A percentile compares a stretch with the other conserved stretches of the same genome.
phyloP scores from a whole-genome alignment of 371 early-diverging fungal species.

The Entomophthora muscae region DNA sequence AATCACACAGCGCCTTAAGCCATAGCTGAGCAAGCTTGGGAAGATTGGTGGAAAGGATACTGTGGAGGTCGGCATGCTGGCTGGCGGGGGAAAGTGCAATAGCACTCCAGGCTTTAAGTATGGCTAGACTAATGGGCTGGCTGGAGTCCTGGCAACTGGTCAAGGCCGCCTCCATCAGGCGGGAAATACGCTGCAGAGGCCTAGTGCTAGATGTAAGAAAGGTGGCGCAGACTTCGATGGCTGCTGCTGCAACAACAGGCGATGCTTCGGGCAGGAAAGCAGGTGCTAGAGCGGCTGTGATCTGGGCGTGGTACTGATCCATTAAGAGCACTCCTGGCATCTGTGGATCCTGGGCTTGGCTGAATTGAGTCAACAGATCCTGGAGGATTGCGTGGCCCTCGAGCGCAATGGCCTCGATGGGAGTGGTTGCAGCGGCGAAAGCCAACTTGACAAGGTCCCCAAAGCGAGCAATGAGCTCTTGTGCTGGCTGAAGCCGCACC shows the following conservation, averaged over 20 bases:
- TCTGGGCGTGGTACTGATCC: constrained; percentile 81
- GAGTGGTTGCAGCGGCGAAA: constrained; percentile 69
- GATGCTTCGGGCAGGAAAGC: constrained; percentile 62
- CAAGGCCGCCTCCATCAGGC: constrained; percentile 45
- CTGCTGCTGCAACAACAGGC: constrained; percentile 56
- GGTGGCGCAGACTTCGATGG: constrained; percentile 63
- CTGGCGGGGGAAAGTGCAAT: constrained; percentile 36
- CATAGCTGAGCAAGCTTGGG: constrained; percentile 32
- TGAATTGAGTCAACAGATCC: constrained; percentile 52
- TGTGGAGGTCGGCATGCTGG: constrained; percentile 26
- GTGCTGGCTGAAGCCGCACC: constrained; percentile 52
- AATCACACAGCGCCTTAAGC: constrained; percentile 34
- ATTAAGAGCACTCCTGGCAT: constrained; percentile 55
- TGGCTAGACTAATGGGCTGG: constrained; percentile 54
- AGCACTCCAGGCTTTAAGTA: constrained; percentile 63
- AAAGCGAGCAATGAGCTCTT: constrained; percentile 45
- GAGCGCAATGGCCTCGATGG: constrained; percentile 54
- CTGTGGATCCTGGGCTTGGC: constrained; percentile 54
- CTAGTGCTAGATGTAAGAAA: constrained; percentile 71
- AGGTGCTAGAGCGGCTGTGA: constrained; percentile 72
- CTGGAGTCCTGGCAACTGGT: constrained; percentile 37
- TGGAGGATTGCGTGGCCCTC: constrained; percentile 55
- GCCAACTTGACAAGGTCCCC: constrained; percentile 71
- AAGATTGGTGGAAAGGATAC: constrained; percentile 37
- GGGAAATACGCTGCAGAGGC: constrained; percentile 51